phyloP scores from a whole-genome alignment of 176 grass and related monocot genomes.

The Miscanthus lutarioriparius region DNA sequence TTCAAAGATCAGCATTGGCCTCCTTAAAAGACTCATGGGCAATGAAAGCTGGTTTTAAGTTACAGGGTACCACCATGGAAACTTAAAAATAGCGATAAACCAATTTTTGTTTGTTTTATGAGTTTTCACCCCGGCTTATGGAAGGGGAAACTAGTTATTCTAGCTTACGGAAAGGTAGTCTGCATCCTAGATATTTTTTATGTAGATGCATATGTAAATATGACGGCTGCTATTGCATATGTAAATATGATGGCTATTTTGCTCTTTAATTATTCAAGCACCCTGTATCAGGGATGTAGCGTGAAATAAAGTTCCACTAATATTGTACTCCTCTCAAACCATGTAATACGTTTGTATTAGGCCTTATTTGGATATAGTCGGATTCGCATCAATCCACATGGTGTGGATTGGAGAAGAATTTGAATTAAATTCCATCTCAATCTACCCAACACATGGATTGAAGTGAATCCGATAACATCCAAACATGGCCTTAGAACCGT shows the following conservation, averaged over 20 bases:
- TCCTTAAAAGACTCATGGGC: neutral
- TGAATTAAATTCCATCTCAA: too few species aligned
- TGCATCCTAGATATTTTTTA: neutral
- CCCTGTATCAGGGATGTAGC: neutral
- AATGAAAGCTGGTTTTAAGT: neutral
- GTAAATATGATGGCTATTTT: too few species aligned
- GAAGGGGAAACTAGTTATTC: neutral
- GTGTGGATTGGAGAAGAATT: too few species aligned
- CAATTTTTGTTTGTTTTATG: conserved; percentile 13
- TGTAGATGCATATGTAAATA: conserved; percentile 32
- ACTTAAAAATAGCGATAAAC: neutral
- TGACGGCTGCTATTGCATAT: too few species aligned
- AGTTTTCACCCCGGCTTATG: neutral
- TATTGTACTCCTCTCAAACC: neutral
- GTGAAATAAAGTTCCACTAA: neutral
- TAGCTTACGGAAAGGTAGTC: neutral
- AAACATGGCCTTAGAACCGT: too few species aligned
- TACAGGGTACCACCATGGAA: neutral
- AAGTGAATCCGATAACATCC: too few species aligned
- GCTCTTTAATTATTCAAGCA: neutral
- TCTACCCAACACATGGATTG: too few species aligned
- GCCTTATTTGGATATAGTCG: too few species aligned
- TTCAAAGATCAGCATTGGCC: conserved; percentile 77
- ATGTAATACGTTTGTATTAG: neutral
- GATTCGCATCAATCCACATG: too few species aligned